Percentiles rank a stretch among this genome's conserved stretches.
These are phyloP conservation scores for Chlamydomonas sphaeroides DNA, from an alignment of 139 green algal genomes.

Conservation along the genomic window DNA sequence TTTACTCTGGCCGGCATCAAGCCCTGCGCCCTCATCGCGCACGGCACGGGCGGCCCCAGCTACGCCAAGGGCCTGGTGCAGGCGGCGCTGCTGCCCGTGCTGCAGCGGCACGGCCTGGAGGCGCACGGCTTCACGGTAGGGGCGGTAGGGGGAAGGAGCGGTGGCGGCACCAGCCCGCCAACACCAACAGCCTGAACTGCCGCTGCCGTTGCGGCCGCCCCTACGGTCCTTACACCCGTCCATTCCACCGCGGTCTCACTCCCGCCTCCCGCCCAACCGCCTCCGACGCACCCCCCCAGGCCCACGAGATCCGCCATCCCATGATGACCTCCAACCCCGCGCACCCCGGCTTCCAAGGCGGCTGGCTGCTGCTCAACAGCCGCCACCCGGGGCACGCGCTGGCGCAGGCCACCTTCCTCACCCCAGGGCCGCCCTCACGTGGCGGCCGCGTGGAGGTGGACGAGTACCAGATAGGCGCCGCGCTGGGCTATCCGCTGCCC, in stretches of 20 bases:
- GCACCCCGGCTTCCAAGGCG: neutral
- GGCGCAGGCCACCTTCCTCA: neutral
- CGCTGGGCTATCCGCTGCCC: neutral
- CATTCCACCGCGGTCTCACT: too few relatives aligned
- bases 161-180: too few relatives aligned
- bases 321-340: neutral
- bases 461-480: neutral
- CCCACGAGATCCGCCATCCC: neutral
- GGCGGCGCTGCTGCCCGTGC: neutral
- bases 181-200: too few relatives aligned
- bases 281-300: too few relatives aligned
- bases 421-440: neutral
- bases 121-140: neutral
- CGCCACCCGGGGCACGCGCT: neutral
- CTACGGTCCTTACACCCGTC: too few relatives aligned
- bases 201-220: too few relatives aligned
- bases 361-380: neutral
- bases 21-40: neutral
- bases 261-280: too few relatives aligned
- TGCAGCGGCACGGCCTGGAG: neutral
- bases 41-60: neutral
- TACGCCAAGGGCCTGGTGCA: neutral
- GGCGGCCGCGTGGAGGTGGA: neutral
- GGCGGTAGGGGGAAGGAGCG: too few relatives aligned
- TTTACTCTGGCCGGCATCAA: conserved; percentile 2